Base-by-base conservation (phyloP, 1,139 yeast species). In the Yamadazyma jaroonii region DNA sequence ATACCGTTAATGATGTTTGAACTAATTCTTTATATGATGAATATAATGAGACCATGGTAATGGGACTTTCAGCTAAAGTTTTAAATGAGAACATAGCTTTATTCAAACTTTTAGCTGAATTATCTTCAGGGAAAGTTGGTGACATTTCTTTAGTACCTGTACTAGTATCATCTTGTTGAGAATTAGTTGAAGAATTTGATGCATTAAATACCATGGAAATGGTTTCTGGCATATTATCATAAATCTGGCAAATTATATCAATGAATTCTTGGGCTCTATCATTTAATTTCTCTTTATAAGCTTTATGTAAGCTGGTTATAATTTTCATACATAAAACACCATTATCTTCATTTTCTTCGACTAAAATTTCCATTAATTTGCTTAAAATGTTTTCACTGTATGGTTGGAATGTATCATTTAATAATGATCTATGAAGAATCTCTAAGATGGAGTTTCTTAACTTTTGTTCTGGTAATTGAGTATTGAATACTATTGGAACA, bases 11-110 rank as follows among this genome's bases (percentile, higher is more conserved):
- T 1, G 92, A 79, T 0, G 85, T 67, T 35, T 77, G 77, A 3
- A 86, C 87, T 38, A 89, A 64, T 31, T 79, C 79, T 56, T 88
- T 87, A 62, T 90, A 90, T 0, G 96, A 82, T 1, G 96, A 85
- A 52, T 87, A 88, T 38, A 94, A 70, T 6, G 96, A 79, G 2
- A 94, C 98, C 79, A 94, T 86, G 8, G 96, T 90, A 29, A 94
- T 90, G 6, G 99, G 99, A 56, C 97, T 90, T 59, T 94, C 99
- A 0, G 97, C 89, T 42, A 92, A 73, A 9, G 94, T 88, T 56
- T 89, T 90, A 69, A 92, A 92, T 2, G 97, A 89, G 52, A 61
- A 71, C 75, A 86, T 77, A 9, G 94, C 83, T 46, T 74, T 75
- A 38, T 68, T 59, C 26, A 77, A 69, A 3, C 66, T 55, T 42